Percentiles rank a stretch among this genome's conserved stretches.
Conservation (phyloP, 2,329 filamentous ascomycete species). For the Pseudogymnoascus sp. region DNA sequence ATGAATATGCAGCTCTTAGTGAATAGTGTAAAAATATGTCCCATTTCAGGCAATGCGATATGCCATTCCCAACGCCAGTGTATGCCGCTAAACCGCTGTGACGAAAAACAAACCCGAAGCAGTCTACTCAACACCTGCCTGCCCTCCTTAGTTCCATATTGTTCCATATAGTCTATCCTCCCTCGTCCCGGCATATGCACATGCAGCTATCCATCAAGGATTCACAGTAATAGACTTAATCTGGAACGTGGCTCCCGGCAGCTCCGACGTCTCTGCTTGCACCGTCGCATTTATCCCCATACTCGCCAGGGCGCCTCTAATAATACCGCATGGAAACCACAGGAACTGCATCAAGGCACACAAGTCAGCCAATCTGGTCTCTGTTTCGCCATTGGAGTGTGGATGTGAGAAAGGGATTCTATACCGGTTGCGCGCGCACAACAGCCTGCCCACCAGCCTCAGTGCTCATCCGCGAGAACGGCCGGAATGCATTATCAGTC, state of each 20-base stretch:
- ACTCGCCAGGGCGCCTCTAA: constrained; percentile 84
- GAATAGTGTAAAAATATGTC: neutral
- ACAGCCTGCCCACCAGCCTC: constrained; percentile 68
- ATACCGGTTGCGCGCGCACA: constrained; percentile 69
- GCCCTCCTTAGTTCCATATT: neutral
- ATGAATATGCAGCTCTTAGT: neutral
- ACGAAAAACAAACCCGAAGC: neutral
- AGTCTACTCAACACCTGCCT: neutral
- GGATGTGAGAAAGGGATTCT: constrained; percentile 26
- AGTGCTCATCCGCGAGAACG: constrained; percentile 82
- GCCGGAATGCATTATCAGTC: constrained; percentile 86
- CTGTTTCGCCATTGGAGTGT: neutral
- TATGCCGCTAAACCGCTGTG: constrained; percentile 26
- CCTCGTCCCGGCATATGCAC: neutral
- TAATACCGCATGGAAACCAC: constrained; percentile 90
- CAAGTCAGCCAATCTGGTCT: constrained; percentile 19
- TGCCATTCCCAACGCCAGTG: constrained; percentile 14
- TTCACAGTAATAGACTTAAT: constrained; percentile 76
- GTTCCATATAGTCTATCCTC: neutral
- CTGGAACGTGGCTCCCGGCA: constrained; percentile 88
- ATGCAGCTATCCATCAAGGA: constrained; percentile 33
- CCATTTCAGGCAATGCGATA: constrained; percentile 1
- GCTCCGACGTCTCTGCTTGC: constrained; percentile 78
- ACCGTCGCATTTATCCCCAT: constrained; percentile 88
- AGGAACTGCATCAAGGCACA: constrained; percentile 55